Evolutionary conservation across 2,329 filamentous ascomycete genomes (phyloP), one percentile per base, ranked within the genome.

Genomic region (Fusarium sp.): DNA sequence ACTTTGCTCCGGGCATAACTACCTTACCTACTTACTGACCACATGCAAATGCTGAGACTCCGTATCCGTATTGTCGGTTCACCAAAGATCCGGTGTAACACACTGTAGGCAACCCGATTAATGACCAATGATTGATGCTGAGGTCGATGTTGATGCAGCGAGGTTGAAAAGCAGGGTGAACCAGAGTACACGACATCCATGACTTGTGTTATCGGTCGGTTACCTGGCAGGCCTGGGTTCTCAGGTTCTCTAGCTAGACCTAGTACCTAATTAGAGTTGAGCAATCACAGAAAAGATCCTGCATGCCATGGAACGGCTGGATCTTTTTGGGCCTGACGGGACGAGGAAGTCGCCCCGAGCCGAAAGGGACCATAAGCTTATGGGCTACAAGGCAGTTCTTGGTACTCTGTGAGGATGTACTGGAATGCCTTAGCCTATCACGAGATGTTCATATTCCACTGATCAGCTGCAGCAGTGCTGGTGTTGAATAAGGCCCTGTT

Each of bases 331-430:
- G 35, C 36, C 53, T 62, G 27, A 52, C 64, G 36, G 55, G 44
- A 39, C 36, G 56, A 50, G 55, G 60, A 52, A 70, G 25, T 61
- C 58, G 58, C 52, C 50, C 71, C 67, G 67, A 71, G 53, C 66
- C 62, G 70, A 71, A 58, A 50, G 62, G 41, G n/a, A 46, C 33
- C 56, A 57, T 71, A 54, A 60, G 57, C 41, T 65, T 47, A 49
- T 45, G 38, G 14, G 46, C 49, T 56, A 49, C 33, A 54, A 71
- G 41, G 44, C 38, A 59, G 31, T 44, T 66, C 35, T 50, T 33
- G 36, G 33, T 35, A 36, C 41, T 35, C 8, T 12, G 46, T 36
- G 27, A 49, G 27, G n/a, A n/a, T 44, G 35, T 46, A 44, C 20
- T 50, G n/a, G 29, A 45, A 52, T 50, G 13, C 22, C 13, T 27